These are phyloP conservation scores for Camelina laxa DNA, from an alignment of 345 rosid species.

Conservation along the genomic window DNA sequence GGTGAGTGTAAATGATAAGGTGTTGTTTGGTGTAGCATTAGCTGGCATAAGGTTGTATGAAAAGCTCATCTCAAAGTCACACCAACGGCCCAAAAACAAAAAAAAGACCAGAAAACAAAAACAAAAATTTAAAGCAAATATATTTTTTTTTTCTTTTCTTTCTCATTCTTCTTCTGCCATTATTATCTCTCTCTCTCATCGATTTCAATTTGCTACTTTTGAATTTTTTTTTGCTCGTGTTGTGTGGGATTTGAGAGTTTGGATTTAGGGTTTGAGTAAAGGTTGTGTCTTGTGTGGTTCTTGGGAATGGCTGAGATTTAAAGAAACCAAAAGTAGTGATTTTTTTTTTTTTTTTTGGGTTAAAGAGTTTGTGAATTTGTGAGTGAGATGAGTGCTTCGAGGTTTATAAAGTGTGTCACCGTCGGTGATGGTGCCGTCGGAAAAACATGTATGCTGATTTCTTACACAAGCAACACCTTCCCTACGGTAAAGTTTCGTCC, in stretches of 20 bases:
- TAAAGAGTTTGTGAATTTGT: constrained; percentile 1
- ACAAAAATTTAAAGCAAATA: neutral
- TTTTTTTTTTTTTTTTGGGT: neutral
- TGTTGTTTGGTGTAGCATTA: constrained; percentile 41
- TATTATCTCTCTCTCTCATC: constrained; percentile 30
- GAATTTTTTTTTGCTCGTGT: constrained; percentile 14
- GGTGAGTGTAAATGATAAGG: constrained; percentile 47
- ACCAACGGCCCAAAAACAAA: constrained; percentile 40
- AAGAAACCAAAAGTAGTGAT: neutral
- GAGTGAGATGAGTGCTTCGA: constrained; percentile 80
- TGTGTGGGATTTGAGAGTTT: neutral
- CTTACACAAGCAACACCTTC: constrained; percentile 97
- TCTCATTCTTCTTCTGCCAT: constrained; percentile 24
- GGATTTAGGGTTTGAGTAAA: constrained; percentile 17
- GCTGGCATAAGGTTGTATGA: constrained; percentile 42
- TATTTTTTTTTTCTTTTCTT: neutral
- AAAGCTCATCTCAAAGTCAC: constrained; percentile 42
- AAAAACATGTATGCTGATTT: constrained; percentile 91
- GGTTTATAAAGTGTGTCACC: constrained; percentile 97
- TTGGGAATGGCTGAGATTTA: constrained; percentile 37
- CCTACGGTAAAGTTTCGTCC: constrained; percentile 64
- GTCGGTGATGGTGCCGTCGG: constrained; percentile 99
- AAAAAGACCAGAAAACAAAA: neutral
- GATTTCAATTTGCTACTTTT: constrained; percentile 20
- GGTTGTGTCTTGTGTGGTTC: constrained; percentile 23